Conservation (phyloP, 768 basidiomycete species). For the Asterophora lycoperdoides region DNA sequence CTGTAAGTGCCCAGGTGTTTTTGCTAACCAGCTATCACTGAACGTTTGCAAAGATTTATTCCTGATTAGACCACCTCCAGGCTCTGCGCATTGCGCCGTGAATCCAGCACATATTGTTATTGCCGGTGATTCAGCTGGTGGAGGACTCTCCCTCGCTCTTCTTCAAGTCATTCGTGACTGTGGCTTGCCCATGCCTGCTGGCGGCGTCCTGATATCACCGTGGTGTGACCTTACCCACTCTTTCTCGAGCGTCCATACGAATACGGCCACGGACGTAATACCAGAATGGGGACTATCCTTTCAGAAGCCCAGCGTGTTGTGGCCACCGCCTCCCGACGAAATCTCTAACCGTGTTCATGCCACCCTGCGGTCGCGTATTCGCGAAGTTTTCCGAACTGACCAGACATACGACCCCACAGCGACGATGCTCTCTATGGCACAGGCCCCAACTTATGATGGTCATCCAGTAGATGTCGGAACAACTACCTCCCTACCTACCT, state of each 20-base stretch:
- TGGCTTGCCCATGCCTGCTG: slow-evolving; percentile 78
- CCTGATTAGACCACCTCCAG: slow-evolving; percentile 82
- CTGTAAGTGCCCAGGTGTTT: slow-evolving; percentile 44
- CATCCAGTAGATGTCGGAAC: slow-evolving; percentile 47
- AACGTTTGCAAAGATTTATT: slow-evolving; percentile 59
- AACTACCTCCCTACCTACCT: slow-evolving; percentile 39
- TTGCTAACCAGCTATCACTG: neutral
- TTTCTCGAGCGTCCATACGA: slow-evolving; percentile 82
- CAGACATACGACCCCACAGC: slow-evolving; percentile 19
- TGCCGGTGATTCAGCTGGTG: slow-evolving; percentile 92
- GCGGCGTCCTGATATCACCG: slow-evolving; percentile 85
- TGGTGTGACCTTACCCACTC: slow-evolving; percentile 94
- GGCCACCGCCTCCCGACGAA: slow-evolving; percentile 73
- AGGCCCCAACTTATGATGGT: slow-evolving; percentile 20
- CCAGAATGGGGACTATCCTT: slow-evolving; percentile 72
- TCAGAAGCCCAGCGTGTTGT: slow-evolving; percentile 73
- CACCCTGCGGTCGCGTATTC: slow-evolving; percentile 55
- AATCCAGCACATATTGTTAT: slow-evolving; percentile 79
- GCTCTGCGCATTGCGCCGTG: slow-evolving; percentile 72
- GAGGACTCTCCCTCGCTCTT: slow-evolving; percentile 77
- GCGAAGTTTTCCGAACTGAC: slow-evolving; percentile 44
- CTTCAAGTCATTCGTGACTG: slow-evolving; percentile 86
- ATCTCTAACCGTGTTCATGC: slow-evolving; percentile 53
- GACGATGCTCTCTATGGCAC: slow-evolving; percentile 18
- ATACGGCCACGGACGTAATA: slow-evolving; percentile 82